Percentiles rank a stretch among this genome's conserved stretches.
Evolutionary conservation across 2,329 filamentous ascomycete genomes (phyloP).

Genomic region (Emmonsiellopsis sp.): DNA sequence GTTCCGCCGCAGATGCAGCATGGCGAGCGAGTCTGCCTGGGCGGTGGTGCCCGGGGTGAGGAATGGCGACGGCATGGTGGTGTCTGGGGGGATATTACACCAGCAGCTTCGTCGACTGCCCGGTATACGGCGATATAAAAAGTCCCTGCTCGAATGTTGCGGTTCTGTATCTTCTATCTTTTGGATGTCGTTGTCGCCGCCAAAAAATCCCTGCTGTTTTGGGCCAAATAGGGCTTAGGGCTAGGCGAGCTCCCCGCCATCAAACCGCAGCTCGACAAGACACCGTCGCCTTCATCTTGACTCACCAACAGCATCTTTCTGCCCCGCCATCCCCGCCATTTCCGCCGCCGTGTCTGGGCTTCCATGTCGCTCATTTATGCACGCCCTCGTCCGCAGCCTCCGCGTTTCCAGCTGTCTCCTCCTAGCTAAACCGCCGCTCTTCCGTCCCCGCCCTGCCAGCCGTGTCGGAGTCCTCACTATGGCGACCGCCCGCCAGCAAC

Average conservation of each 20-base stretch:
- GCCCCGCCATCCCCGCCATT: background rate
- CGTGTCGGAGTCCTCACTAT: constrained; percentile 8
- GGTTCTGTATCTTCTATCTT: background rate
- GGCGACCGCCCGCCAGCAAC: constrained; percentile 31
- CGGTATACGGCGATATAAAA: background rate
- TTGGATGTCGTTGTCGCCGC: background rate
- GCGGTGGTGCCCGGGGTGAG: constrained; percentile 59
- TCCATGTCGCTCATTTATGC: constrained; percentile 6
- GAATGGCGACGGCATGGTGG: constrained; percentile 58
- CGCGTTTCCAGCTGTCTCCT: background rate
- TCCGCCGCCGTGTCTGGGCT: background rate
- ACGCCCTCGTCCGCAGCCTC: background rate
- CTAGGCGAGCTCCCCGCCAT: background rate
- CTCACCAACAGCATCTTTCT: background rate
- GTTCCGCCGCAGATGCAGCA: constrained; percentile 83
- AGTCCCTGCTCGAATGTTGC: background rate
- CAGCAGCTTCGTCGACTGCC: background rate
- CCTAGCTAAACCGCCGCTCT: constrained; percentile 2
- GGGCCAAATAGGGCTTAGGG: constrained; percentile 5
- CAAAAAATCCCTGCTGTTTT: background rate
- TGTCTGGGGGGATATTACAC: background rate
- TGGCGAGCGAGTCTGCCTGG: constrained; percentile 58
- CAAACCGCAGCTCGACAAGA: background rate
- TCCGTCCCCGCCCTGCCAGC: background rate
- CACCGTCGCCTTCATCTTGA: background rate